Base-by-base conservation (phyloP, 306 rosid species). In the Vigna reflexopilosa region DNA sequence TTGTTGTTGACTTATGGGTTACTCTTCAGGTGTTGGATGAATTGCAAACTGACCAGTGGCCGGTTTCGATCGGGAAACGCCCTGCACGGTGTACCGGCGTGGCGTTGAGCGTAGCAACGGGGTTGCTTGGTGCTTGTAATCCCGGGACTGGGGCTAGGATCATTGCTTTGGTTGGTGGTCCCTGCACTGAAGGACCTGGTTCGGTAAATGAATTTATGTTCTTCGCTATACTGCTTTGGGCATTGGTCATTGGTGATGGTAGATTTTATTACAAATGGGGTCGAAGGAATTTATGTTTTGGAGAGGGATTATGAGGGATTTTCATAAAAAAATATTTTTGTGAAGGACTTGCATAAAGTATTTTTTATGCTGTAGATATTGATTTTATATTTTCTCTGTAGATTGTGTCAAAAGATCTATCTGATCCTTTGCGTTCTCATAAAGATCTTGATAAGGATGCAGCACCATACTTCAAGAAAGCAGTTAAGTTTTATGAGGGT, bases 161-260 rank as follows among this genome's bases (percentile, higher is more conserved):
- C 79, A 78, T 93, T 7, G 93, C 97, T 67, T 82, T 93, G 86
- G 98, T 93, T 80, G 98, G 97, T 15, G 98, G 98, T 52, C 98
- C 98, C 1, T 93, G 98, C 86, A 91, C 98, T 0, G 98, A 93
- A 77, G 98, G 98, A 77, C 98, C 98, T 0, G 98, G 98, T 80
- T 84, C 91, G 94, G 98, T 93, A 93, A 82, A 7, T 38, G 30
- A 66, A 44, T 2, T 64, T 17, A 3, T 44, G 48, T 48, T 56
- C 45, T 40, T 26, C 12, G 9, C 44, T 44, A 17, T 49, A 6
- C 72, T 15, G 67, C 32, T 56, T 45, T 49, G 48, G 58, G 67
- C 32, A 50, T 45, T 49, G 48, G 54, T 76, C 24, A 17, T 67
- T 13, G 65, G 17, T 26, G 65, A 34, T 44, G 58, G 47, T 67